phyloP scores from a whole-genome alignment of 2,329 filamentous ascomycete genomes.

The Botryotinia convoluta region DNA sequence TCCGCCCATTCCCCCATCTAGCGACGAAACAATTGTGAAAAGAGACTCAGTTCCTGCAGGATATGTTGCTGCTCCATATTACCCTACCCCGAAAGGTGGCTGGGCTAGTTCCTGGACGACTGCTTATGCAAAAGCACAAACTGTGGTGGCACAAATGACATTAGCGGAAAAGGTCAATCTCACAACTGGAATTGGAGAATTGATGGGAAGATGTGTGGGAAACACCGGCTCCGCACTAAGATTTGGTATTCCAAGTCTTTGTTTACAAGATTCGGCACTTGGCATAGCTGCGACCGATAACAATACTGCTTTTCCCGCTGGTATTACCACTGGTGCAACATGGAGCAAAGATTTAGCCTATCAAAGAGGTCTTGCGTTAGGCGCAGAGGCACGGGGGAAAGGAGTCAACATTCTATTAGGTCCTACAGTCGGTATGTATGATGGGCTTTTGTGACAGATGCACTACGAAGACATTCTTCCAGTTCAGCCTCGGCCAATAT shows the following conservation, averaged over 20 bases:
- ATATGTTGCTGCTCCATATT: conserved; percentile 35
- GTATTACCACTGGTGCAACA: conserved; percentile 73
- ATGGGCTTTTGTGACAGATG: too few relatives aligned
- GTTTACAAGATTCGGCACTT: conserved; percentile 68
- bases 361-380: conserved; percentile 63
- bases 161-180: conserved; percentile 79
- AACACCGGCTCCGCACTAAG: conserved; percentile 71
- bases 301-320: conserved; percentile 73
- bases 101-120: conserved; percentile 53
- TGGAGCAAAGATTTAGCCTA: conserved; percentile 73
- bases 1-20: not conserved
- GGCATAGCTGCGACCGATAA: conserved; percentile 73
- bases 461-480: not conserved
- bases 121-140: conserved; percentile 67
- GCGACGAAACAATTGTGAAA: not conserved
- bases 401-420: conserved; percentile 68
- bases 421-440: conserved; percentile 45
- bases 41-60: conserved; percentile 27
- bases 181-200: conserved; percentile 67
- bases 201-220: conserved; percentile 71
- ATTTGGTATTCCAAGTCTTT: conserved; percentile 70
- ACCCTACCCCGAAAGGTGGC: conserved; percentile 54
- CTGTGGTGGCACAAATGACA: conserved; percentile 71
- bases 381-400: conserved; percentile 70
- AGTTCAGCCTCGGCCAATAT: not conserved